Evolutionary conservation across 257 asterid species (phyloP).

Genomic region (Osmanthus fragrans): DNA sequence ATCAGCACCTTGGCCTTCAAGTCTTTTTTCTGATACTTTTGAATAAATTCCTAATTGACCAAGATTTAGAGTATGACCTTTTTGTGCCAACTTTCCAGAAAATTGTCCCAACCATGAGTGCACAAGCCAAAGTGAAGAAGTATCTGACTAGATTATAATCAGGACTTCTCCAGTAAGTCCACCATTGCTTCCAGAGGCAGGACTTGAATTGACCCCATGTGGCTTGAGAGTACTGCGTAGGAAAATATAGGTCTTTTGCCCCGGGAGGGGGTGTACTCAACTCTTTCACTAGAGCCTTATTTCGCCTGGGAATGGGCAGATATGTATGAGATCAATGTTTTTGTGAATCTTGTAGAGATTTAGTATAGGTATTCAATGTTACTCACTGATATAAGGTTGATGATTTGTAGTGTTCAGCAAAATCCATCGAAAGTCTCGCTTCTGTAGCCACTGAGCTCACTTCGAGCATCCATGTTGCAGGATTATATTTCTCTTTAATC

Average conservation of each 20-base stretch:
- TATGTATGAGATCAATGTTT: slow-evolving; percentile 1
- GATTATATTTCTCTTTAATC: slow-evolving; percentile 44
- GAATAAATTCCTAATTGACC: neutral
- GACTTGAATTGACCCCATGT: slow-evolving; percentile 42
- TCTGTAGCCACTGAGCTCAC: slow-evolving; percentile 48
- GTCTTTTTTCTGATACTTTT: neutral
- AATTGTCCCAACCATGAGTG: slow-evolving; percentile 47
- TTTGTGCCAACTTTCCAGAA: slow-evolving; percentile 48
- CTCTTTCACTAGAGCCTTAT: slow-evolving; percentile 43
- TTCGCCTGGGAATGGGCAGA: slow-evolving; percentile 28
- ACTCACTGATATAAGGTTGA: slow-evolving; percentile 45
- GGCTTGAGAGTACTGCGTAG: slow-evolving; percentile 45
- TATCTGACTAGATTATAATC: slow-evolving; percentile 53
- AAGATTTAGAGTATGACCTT: slow-evolving; percentile 28
- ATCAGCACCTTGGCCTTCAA: neutral
- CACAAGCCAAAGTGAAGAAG: slow-evolving; percentile 44
- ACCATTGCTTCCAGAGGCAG: slow-evolving; percentile 54
- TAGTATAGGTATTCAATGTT: neutral
- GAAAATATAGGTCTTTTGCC: slow-evolving; percentile 43
- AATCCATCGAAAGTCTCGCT: slow-evolving; percentile 42
- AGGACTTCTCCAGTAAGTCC: slow-evolving; percentile 58
- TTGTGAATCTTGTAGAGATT: neutral
- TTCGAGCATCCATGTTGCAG: slow-evolving; percentile 68
- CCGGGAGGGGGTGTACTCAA: slow-evolving; percentile 37
- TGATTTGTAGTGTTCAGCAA: slow-evolving; percentile 49